Conservation (phyloP, 345 rosid genomes). For the Trapa bicornis region DNA sequence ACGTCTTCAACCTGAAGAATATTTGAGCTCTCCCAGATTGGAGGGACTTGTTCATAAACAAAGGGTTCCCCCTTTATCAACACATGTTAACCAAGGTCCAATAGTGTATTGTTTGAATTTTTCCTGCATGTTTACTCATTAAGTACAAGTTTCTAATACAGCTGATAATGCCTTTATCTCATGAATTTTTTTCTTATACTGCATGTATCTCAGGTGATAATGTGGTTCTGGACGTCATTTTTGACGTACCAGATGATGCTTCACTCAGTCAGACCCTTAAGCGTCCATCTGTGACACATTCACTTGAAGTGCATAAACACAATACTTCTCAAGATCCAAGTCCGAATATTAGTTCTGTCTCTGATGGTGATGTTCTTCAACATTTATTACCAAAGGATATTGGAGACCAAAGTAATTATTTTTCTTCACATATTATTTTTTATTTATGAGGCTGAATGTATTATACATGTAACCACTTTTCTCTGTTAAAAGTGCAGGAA, state of each 20-base stretch:
- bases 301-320: slow-evolving; percentile 31
- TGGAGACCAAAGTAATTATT: slow-evolving; percentile 63
- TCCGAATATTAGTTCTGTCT: slow-evolving; percentile 16
- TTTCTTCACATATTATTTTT: slow-evolving; percentile 11
- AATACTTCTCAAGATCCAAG: slow-evolving; percentile 25
- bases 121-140: background rate
- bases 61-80: slow-evolving; percentile 44
- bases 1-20: slow-evolving; percentile 48
- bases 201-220: slow-evolving; percentile 36
- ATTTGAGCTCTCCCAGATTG: slow-evolving; percentile 31
- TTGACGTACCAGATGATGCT: slow-evolving; percentile 44
- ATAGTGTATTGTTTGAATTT: slow-evolving; percentile 1
- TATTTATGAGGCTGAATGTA: slow-evolving; percentile 20
- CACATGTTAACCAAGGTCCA: slow-evolving; percentile 35
- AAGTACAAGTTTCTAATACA: background rate
- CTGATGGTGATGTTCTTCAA: slow-evolving; percentile 22
- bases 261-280: slow-evolving; percentile 60
- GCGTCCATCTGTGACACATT: slow-evolving; percentile 20
- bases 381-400: slow-evolving; percentile 22
- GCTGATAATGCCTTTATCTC: background rate
- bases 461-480: slow-evolving; percentile 35
- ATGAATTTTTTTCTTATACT: background rate
- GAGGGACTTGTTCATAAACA: slow-evolving; percentile 55
- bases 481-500: slow-evolving; percentile 89
- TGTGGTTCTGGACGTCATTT: slow-evolving; percentile 43